These are phyloP conservation scores for Starmerella powellii DNA, from an alignment of 805 yeast species.

Conservation along the genomic window DNA sequence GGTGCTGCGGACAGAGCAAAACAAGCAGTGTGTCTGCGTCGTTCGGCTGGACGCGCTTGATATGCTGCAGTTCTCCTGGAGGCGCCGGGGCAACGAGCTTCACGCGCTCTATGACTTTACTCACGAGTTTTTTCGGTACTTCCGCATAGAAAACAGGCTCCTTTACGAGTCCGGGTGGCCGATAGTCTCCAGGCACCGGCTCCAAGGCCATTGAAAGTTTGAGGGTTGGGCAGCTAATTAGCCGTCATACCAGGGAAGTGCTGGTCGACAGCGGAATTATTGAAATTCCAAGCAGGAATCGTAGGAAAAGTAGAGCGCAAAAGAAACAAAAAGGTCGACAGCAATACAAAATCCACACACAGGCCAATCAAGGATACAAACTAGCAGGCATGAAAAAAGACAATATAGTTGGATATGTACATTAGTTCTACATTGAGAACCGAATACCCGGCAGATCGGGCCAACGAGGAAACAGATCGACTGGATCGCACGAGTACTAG, in stretches of 20 bases:
- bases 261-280: too few relatives aligned
- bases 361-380: too few relatives aligned
- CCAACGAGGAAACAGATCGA: too few relatives aligned
- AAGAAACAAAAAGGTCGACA: too few relatives aligned
- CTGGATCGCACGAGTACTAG: too few relatives aligned
- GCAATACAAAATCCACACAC: too few relatives aligned
- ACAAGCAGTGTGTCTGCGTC: slow-evolving; percentile 8
- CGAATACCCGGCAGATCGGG: too few relatives aligned
- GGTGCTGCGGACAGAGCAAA: slow-evolving; percentile 11
- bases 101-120: slow-evolving; percentile 16
- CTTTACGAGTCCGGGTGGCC: slow-evolving; percentile 21
- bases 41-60: slow-evolving; percentile 28
- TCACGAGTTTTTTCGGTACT: slow-evolving; percentile 15
- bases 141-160: slow-evolving; percentile 20
- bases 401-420: too few relatives aligned
- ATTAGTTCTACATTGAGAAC: too few relatives aligned
- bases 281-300: too few relatives aligned
- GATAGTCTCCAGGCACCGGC: slow-evolving; percentile 18
- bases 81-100: slow-evolving; percentile 28
- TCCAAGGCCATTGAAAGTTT: slow-evolving; percentile 5
- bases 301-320: too few relatives aligned
- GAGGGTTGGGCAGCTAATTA: slow-evolving; percentile 4
- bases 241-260: not conserved
- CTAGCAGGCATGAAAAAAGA: too few relatives aligned
- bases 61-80: slow-evolving; percentile 27